Evolutionary conservation across 441 rosid genomes (phyloP).

Genomic region (Gossypium gossypioides): DNA sequence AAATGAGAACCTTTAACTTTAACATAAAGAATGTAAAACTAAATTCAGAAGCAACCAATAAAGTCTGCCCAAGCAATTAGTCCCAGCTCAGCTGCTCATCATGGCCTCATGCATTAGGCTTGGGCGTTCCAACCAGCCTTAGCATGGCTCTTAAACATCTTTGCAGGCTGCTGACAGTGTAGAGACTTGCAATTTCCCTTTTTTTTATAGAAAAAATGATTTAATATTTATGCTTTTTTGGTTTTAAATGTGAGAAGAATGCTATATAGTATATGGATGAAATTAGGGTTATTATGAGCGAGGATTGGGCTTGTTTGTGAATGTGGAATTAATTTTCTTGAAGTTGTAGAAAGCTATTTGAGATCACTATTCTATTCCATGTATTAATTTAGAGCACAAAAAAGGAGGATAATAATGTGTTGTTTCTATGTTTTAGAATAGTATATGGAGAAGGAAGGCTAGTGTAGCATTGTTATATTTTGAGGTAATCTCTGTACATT

Average conservation of each 20-base stretch:
- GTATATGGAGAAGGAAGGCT: neutral
- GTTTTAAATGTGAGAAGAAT: neutral
- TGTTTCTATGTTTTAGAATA: neutral
- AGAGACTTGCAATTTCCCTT: neutral
- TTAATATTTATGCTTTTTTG: neutral
- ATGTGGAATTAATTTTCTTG: constrained; percentile 2
- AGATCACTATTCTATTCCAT: neutral
- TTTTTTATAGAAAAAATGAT: neutral
- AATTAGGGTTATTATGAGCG: neutral
- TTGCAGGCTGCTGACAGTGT: neutral
- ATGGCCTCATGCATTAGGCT: neutral
- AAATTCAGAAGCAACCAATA: neutral
- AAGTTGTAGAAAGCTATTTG: constrained; percentile 1
- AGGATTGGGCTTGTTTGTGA: constrained; percentile 11
- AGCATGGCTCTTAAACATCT: neutral
- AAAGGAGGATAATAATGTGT: neutral
- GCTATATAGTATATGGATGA: neutral
- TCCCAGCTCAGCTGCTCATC: neutral
- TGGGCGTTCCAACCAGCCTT: neutral
- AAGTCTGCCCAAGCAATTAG: neutral
- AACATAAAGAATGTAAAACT: neutral
- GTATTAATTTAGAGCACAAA: neutral
- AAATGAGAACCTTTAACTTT: neutral
- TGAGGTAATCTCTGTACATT: neutral
- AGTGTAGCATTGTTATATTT: neutral